Base-by-base conservation (phyloP, 2,329 filamentous ascomycete genomes). In the Cordyceps fumosorosea region DNA sequence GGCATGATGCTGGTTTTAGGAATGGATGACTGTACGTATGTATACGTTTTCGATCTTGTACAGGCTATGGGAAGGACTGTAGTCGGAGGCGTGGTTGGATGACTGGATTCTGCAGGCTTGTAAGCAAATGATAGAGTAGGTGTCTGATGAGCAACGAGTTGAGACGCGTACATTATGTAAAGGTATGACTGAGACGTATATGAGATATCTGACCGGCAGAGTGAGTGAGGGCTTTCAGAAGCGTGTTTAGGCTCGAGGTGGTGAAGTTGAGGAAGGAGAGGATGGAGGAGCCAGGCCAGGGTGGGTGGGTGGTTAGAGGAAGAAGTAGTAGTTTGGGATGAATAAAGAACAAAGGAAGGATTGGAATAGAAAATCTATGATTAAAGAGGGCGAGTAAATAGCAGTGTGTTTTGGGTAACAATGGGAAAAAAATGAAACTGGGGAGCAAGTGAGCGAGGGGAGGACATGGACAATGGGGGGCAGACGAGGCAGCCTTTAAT, bases 331-430 rank as follows among this genome's bases (percentile, higher is more conserved):
- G 11, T 18, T 3, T 11, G n/a, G 32, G n/a, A 12, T 10, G 10
- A 24, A 29, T 45, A 26, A 48, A 1, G 11, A 20, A 56, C 10
- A 47, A 56, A 32, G 55, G 16, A 48, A 34, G 16, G 18, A 20
- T 8, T 50, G 42, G 65, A 34, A 47, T 34, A 50, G 48, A 66
- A 67, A 65, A 63, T 63, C 42, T 62, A 55, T 20, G 56, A 47
- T 47, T 12, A 62, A 22, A 20, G 40, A 14, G 58, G 37, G 29
- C 7, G 37, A 47, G 32, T n/a, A 54, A 48, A 26, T 20, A 47
- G 24, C 58, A 60, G 54, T 47, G 58, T 26, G 3, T 10, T 60
- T 54, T 26, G 26, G 24, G 18, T 26, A 7, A 47, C 42, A 60
- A 54, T 53, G 26, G 40, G 20, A 37, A 40, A 54, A 47, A 44